Percentiles rank a stretch among this genome's conserved stretches.
Conservation (phyloP, 768 basidiomycete genomes). For the Lentinula aciculospora region DNA sequence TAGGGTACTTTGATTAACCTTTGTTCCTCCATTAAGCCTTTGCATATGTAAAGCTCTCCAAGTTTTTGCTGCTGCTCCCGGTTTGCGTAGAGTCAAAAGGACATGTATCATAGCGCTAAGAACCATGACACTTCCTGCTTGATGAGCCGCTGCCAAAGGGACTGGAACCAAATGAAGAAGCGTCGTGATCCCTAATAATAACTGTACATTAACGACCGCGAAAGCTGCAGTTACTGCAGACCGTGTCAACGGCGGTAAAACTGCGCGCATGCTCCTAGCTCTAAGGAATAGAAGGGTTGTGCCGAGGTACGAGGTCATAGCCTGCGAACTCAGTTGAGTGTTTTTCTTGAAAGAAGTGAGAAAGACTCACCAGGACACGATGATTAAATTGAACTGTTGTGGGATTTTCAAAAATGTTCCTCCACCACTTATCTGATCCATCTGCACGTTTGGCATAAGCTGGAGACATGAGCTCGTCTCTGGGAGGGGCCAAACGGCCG, state of each 20-base stretch:
- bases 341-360: background rate
- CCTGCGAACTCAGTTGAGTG: conserved; percentile 36
- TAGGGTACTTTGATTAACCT: conserved; percentile 2
- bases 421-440: conserved; percentile 84
- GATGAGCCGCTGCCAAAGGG: conserved; percentile 88
- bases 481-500: conserved; percentile 74
- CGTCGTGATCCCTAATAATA: conserved; percentile 60
- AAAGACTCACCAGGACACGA: conserved; percentile 70
- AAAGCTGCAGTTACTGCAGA: conserved; percentile 56
- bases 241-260: conserved; percentile 59
- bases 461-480: conserved; percentile 73
- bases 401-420: conserved; percentile 96
- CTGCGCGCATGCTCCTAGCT: conserved; percentile 47
- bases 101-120: conserved; percentile 81
- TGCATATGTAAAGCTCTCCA: conserved; percentile 36
- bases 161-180: conserved; percentile 90
- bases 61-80: conserved; percentile 55
- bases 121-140: conserved; percentile 89
- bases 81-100: conserved; percentile 64
- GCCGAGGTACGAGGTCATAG: conserved; percentile 75
- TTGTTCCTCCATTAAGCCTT: background rate
- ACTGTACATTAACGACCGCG: conserved; percentile 81
- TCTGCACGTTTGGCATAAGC: conserved; percentile 68
- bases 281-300: conserved; percentile 52
- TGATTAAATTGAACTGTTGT: conserved; percentile 98